These are phyloP conservation scores for Sutorius eximius DNA, from an alignment of 1,284 basidiomycete species.

Conservation along the genomic window DNA sequence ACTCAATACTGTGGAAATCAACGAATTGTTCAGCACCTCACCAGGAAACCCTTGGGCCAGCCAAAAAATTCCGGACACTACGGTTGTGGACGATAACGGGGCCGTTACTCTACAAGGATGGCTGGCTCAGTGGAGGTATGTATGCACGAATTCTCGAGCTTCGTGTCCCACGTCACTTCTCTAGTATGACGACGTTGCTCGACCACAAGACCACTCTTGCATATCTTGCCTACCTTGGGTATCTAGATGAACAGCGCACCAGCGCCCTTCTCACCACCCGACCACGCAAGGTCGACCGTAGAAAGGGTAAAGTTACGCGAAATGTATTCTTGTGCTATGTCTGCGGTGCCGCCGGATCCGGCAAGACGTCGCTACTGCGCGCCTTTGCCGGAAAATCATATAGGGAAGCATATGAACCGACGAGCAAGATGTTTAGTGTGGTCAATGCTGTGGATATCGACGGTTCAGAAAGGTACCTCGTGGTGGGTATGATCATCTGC, in stretches of 20 bases:
- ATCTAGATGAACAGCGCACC: conserved; percentile 73
- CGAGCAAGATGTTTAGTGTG: conserved; percentile 86
- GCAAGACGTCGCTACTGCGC: conserved; percentile 87
- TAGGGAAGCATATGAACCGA: conserved; percentile 75
- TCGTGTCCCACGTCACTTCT: background rate
- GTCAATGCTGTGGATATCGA: conserved; percentile 95
- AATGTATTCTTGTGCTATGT: conserved; percentile 94
- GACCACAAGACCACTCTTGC: conserved; percentile 90
- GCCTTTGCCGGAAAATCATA: conserved; percentile 86
- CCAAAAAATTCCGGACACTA: conserved; percentile 87
- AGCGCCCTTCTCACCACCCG: conserved; percentile 80
- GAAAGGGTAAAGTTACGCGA: conserved; percentile 83
- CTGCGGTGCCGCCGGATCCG: conserved; percentile 93
- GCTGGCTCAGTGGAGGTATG: conserved; percentile 97
- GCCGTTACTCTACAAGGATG: conserved; percentile 95
- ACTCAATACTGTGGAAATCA: conserved; percentile 81
- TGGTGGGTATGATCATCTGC: conserved; percentile 55
- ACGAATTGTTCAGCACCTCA: conserved; percentile 89
- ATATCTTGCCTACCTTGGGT: conserved; percentile 95
- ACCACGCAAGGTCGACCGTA: conserved; percentile 81
- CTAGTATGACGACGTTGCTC: conserved; percentile 93
- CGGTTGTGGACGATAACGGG: conserved; percentile 86
- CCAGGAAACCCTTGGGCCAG: conserved; percentile 92
- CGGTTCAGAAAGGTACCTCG: conserved; percentile 94
- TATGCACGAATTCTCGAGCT: conserved; percentile 1